phyloP scores from a whole-genome alignment of 257 asterid genomes.

The Leonotis leonurus region DNA sequence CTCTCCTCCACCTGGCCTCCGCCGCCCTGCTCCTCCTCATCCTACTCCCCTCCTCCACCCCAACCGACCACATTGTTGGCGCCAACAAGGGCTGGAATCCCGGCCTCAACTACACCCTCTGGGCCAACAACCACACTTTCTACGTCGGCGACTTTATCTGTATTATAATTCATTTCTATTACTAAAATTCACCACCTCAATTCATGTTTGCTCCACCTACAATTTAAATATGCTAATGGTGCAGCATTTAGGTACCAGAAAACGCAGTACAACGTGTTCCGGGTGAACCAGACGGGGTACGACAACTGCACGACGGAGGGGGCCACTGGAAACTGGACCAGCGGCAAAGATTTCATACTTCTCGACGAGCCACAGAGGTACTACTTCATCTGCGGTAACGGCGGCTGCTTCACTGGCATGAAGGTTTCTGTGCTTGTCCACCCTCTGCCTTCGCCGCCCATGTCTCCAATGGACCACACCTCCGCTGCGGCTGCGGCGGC shows the following conservation, averaged over 20 bases:
- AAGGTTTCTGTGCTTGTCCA: constrained; percentile 77
- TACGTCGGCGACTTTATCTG: constrained; percentile 78
- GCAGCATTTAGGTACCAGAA: constrained; percentile 83
- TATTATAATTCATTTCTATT: constrained; percentile 2
- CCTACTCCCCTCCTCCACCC: constrained; percentile 39
- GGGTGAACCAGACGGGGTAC: constrained; percentile 76
- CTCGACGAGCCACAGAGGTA: constrained; percentile 59
- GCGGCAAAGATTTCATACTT: constrained; percentile 72
- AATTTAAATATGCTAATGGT: background rate
- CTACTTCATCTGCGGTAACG: constrained; percentile 77
- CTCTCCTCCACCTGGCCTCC: constrained; percentile 28
- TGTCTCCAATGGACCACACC: constrained; percentile 25
- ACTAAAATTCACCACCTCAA: too few relatives aligned
- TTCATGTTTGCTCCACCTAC: too few relatives aligned
- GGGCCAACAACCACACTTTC: constrained; percentile 94
- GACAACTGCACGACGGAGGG: constrained; percentile 79
- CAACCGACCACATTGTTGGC: constrained; percentile 95
- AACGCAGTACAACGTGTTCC: constrained; percentile 76
- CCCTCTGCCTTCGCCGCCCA: constrained; percentile 63
- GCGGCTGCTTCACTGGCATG: constrained; percentile 83
- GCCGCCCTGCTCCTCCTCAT: constrained; percentile 42
- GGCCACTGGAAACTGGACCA: constrained; percentile 76
- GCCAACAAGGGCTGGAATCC: constrained; percentile 95
- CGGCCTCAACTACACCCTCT: constrained; percentile 80
- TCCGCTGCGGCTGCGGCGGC: constrained; percentile 22